Evolutionary conservation across 1,139 yeast genomes (phyloP).

Genomic region (Meyerozyma elateridarum): DNA sequence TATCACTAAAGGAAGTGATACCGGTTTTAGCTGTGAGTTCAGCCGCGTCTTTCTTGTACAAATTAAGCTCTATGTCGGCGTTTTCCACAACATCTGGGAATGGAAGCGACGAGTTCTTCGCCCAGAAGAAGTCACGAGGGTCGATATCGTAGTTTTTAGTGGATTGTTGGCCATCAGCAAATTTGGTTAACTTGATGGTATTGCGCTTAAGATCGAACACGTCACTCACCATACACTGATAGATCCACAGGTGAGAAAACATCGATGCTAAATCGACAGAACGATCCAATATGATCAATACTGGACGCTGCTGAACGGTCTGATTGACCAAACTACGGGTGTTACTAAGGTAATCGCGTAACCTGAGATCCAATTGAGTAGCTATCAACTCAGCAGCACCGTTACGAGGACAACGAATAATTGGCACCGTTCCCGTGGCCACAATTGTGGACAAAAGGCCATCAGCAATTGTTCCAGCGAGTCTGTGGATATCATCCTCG

Average conservation of each 20-base stretch:
- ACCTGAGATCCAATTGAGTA: constrained; percentile 71
- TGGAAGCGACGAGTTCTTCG: constrained; percentile 74
- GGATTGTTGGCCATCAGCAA: constrained; percentile 24
- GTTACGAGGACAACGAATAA: constrained; percentile 84
- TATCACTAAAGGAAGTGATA: constrained; percentile 61
- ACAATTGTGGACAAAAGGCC: constrained; percentile 79
- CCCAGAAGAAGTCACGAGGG: constrained; percentile 92
- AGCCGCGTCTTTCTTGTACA: constrained; percentile 81
- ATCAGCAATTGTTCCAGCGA: constrained; percentile 67
- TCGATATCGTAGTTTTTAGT: constrained; percentile 76
- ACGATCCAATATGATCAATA: constrained; percentile 78
- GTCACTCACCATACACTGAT: constrained; percentile 93
- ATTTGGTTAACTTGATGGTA: constrained; percentile 47
- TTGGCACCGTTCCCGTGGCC: constrained; percentile 77
- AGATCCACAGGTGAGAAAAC: constrained; percentile 97
- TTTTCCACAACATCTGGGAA: constrained; percentile 98
- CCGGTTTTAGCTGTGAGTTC: constrained; percentile 82
- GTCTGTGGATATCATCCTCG: constrained; percentile 66
- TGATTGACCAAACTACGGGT: constrained; percentile 36
- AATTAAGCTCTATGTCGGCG: constrained; percentile 77
- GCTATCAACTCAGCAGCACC: constrained; percentile 97
- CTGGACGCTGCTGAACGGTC: constrained; percentile 54
- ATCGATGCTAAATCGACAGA: constrained; percentile 86
- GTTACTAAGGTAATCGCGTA: constrained; percentile 81
- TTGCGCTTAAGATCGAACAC: constrained; percentile 79